These are phyloP conservation scores for Sporothrix inflata DNA, from an alignment of 2,329 filamentous ascomycete species.

Conservation along the genomic window DNA sequence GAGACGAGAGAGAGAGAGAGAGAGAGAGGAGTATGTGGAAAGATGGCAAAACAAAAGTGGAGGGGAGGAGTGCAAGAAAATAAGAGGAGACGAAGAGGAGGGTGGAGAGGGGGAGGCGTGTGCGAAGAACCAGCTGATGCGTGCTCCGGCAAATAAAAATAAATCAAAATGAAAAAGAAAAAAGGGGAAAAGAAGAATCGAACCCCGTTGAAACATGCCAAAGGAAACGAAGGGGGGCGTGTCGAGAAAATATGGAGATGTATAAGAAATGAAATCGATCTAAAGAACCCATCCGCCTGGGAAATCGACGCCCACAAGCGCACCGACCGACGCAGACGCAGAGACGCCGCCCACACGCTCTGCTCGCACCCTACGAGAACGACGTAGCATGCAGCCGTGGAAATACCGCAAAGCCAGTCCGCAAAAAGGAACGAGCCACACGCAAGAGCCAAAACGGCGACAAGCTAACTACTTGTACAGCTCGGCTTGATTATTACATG, in stretches of 20 bases:
- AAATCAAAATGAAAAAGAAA: background rate
- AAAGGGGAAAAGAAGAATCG: background rate
- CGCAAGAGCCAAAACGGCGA: no score
- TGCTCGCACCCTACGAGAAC: background rate
- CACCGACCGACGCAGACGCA: background rate
- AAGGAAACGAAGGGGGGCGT: background rate
- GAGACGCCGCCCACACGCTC: background rate
- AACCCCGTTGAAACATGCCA: background rate
- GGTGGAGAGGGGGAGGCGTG: background rate
- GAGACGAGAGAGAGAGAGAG: no score
- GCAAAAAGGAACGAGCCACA: background rate
- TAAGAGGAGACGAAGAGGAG: background rate
- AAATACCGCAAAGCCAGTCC: slow-evolving; percentile 8
- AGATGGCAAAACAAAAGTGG: slow-evolving; percentile 3
- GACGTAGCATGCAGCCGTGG: background rate
- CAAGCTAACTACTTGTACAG: no score
- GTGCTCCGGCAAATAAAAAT: background rate
- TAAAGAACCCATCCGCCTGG: slow-evolving; percentile 8
- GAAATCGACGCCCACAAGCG: background rate
- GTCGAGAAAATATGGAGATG: slow-evolving; percentile 5
- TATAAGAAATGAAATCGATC: slow-evolving; percentile 13
- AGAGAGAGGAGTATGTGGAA: background rate
- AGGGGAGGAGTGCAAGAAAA: slow-evolving; percentile 10
- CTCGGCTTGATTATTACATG: slow-evolving; percentile 3
- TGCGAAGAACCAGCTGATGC: slow-evolving; percentile 2